Conservation (phyloP, 345 rosid species). For the Reutealis trisperma region DNA sequence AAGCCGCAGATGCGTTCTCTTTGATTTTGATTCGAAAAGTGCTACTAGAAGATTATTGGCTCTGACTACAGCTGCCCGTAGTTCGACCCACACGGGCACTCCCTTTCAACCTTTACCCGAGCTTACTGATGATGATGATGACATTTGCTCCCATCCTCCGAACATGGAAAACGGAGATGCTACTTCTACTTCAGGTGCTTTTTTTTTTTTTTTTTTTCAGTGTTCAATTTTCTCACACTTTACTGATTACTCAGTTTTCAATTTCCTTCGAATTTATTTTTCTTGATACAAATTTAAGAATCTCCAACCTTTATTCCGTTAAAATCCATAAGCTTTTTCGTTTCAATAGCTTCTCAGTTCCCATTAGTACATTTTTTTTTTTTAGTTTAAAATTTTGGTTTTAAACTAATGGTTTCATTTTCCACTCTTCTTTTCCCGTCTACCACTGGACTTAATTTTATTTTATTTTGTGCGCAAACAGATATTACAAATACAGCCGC, state of each 20-base stretch:
- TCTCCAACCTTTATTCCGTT: neutral
- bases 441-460: too few species aligned
- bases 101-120: neutral
- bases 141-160: neutral
- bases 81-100: neutral
- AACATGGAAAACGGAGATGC: neutral
- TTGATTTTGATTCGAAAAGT: neutral
- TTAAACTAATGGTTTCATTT: neutral
- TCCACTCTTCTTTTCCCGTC: too few species aligned
- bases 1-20: neutral
- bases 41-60: neutral
- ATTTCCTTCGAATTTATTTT: neutral
- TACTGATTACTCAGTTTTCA: neutral
- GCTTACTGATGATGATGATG: neutral
- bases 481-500: neutral
- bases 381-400: neutral
- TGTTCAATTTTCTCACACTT: neutral
- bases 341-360: neutral
- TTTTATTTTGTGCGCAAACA: neutral
- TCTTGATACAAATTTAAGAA: neutral
- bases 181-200: slow-evolving; percentile 1
- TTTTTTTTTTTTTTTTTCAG: neutral
- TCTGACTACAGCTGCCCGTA: slow-evolving; percentile 1
- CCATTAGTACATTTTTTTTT: neutral
- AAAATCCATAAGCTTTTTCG: neutral